These are phyloP conservation scores for Monosporascus sp. DNA, from an alignment of 2,329 filamentous ascomycete species.

Conservation along the genomic window DNA sequence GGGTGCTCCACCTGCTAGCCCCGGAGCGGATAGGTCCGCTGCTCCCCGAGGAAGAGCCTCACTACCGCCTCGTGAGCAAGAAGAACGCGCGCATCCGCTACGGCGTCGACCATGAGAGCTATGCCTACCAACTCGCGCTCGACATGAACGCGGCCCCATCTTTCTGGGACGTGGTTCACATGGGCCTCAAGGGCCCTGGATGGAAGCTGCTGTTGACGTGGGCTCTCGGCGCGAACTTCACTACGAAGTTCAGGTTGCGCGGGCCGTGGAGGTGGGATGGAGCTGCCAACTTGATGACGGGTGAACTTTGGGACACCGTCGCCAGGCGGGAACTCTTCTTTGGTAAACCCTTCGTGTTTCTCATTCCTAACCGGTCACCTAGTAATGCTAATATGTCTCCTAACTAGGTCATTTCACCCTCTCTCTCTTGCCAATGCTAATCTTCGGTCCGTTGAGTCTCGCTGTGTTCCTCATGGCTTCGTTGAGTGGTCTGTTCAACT, in stretches of 20 bases:
- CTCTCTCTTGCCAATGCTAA: conserved; percentile 15
- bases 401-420: conserved; percentile 13
- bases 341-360: conserved; percentile 4
- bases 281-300: conserved; percentile 33
- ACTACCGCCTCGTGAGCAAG: conserved; percentile 34
- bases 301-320: conserved; percentile 32
- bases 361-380: too few relatives aligned
- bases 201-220: conserved; percentile 37
- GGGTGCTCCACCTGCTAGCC: conserved; percentile 35
- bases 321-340: conserved; percentile 17
- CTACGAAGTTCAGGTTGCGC: conserved; percentile 41
- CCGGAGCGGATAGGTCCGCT: neutral
- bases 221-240: conserved; percentile 45
- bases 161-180: conserved; percentile 27
- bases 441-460: conserved; percentile 17
- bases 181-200: conserved; percentile 16
- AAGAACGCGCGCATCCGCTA: conserved; percentile 24
- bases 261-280: conserved; percentile 38
- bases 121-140: conserved; percentile 43
- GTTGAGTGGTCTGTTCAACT: neutral
- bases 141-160: conserved; percentile 44
- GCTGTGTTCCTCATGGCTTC: conserved; percentile 10
- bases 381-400: too few relatives aligned
- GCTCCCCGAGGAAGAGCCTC: conserved; percentile 25
- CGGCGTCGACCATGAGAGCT: conserved; percentile 44